Evolutionary conservation across 179 eudicot species (phyloP).

Genomic region (Beta lomatogona): DNA sequence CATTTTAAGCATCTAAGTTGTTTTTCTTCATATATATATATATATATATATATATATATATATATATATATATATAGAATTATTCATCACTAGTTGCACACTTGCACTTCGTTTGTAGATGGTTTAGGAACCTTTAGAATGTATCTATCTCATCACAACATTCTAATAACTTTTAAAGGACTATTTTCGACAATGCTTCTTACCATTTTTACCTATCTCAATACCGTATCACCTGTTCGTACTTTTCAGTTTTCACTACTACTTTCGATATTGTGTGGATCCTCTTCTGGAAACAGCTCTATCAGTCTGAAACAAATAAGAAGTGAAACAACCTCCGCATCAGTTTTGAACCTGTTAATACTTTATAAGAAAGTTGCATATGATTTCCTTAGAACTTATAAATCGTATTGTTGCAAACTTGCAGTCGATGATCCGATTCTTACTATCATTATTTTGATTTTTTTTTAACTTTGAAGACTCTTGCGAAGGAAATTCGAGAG

Average conservation of each 20-base stretch:
- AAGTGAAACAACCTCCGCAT: background rate
- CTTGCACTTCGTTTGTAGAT: background rate
- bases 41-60: too few species aligned
- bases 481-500: slow-evolving; percentile 90
- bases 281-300: slow-evolving; percentile 1
- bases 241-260: background rate
- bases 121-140: background rate
- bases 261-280: background rate
- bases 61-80: too few species aligned
- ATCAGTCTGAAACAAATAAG: background rate
- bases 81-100: background rate
- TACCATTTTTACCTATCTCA: background rate
- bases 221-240: background rate
- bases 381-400: background rate
- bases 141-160: background rate
- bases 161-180: background rate
- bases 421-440: too few species aligned
- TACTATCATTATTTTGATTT: background rate
- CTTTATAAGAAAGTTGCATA: background rate
- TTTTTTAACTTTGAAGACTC: slow-evolving; percentile 46
- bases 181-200: background rate
- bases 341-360: background rate
- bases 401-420: background rate
- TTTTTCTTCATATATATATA: background rate
- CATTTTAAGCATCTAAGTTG: background rate